Evolutionary conservation across 2,329 filamentous ascomycete genomes (phyloP).

Genomic region (Botrytis deweyae): DNA sequence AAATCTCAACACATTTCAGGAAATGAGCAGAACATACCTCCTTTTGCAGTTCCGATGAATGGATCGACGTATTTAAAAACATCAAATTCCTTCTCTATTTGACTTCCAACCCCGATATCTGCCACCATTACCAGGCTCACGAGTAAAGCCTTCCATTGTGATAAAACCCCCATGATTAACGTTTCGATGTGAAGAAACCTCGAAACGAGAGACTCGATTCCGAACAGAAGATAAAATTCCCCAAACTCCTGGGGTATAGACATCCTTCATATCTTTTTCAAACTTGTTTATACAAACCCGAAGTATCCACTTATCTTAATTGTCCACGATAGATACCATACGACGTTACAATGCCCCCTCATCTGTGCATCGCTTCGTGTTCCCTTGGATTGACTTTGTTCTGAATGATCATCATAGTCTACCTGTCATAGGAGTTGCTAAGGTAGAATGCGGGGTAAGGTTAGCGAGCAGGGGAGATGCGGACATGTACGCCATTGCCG

Average conservation of each 20-base stretch:
- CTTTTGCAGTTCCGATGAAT: slow-evolving; percentile 55
- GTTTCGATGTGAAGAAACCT: not conserved
- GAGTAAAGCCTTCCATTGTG: not conserved
- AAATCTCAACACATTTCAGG: too few relatives aligned
- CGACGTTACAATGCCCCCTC: slow-evolving; percentile 20
- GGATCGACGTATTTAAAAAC: slow-evolving; percentile 48
- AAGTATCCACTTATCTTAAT: not conserved
- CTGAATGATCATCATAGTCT: slow-evolving; percentile 3
- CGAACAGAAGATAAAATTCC: not conserved
- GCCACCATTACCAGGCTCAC: not conserved
- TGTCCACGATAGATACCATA: slow-evolving; percentile 1
- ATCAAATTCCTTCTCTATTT: slow-evolving; percentile 34
- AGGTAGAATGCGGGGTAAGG: slow-evolving; percentile 16
- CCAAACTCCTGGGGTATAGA: not conserved
- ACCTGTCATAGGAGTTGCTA: slow-evolving; percentile 1
- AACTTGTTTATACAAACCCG: not conserved
- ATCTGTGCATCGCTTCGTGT: not conserved
- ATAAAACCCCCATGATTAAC: not conserved
- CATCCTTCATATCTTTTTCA: not conserved
- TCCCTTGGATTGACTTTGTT: not conserved
- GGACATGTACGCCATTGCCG: slow-evolving; percentile 14
- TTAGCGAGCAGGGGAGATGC: not conserved
- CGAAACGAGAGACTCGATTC: not conserved
- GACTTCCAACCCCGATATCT: not conserved
- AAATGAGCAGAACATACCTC: slow-evolving; percentile 40